A percentile compares a stretch with the other conserved stretches of the same genome.
phyloP scores from a whole-genome alignment of 2,329 filamentous ascomycete species.

The Rhynchosporium graminicola region DNA sequence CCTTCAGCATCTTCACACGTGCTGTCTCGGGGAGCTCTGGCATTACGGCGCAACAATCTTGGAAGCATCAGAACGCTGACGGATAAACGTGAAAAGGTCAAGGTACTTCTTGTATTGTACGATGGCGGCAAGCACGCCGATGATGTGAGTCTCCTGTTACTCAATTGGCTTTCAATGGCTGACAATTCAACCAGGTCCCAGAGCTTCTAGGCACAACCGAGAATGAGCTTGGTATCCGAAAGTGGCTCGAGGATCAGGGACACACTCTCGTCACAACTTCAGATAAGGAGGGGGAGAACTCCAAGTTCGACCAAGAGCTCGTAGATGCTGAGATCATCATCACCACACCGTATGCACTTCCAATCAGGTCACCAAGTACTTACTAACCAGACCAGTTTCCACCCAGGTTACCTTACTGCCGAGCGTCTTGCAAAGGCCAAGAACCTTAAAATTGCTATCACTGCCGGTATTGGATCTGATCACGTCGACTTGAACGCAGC shows the following conservation, averaged over 20 bases:
- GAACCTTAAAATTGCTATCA: constrained; percentile 97
- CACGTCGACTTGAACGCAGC: constrained; percentile 90
- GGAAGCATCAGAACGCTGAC: constrained; percentile 41
- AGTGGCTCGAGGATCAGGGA: constrained; percentile 96
- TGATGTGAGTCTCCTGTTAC: constrained; percentile 51
- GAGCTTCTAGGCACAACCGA: constrained; percentile 84
- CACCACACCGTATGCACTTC: constrained; percentile 77
- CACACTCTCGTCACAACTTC: constrained; percentile 97
- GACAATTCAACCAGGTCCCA: constrained; percentile 57
- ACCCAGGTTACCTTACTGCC: constrained; percentile 94
- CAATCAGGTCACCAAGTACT: neutral
- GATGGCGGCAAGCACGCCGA: constrained; percentile 85
- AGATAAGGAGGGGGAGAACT: constrained; percentile 94
- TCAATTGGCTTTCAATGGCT: constrained; percentile 25
- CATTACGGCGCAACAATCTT: constrained; percentile 31
- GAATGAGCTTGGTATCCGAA: constrained; percentile 95
- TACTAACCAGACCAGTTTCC: constrained; percentile 65
- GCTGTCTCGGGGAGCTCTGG: constrained; percentile 27
- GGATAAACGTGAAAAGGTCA: constrained; percentile 64
- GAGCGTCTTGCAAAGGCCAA: constrained; percentile 97
- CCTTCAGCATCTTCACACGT: constrained; percentile 26
- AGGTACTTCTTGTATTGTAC: constrained; percentile 92
- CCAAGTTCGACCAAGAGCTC: constrained; percentile 91
- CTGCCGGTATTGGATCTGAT: constrained; percentile 96
- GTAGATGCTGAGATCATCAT: constrained; percentile 98